Evolutionary conservation across 257 asterid genomes (phyloP).

Genomic region (Solanum chaucha): DNA sequence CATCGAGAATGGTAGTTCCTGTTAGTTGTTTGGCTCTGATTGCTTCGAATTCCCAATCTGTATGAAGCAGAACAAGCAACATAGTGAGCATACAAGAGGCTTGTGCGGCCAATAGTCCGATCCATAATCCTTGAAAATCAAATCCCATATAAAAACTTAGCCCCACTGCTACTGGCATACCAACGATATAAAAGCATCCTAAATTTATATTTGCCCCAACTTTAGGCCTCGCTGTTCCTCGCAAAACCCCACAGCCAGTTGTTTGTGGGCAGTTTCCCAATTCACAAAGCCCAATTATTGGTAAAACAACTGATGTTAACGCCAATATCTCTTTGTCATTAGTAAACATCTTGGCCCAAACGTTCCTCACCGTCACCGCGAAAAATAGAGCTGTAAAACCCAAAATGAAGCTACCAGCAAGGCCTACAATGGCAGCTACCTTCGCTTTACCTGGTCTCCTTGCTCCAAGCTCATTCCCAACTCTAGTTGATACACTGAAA

Average conservation of each 20-base stretch:
- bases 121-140: constrained; percentile 74
- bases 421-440: constrained; percentile 56
- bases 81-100: constrained; percentile 59
- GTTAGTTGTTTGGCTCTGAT: constrained; percentile 49
- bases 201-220: constrained; percentile 72
- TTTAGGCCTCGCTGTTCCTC: constrained; percentile 85
- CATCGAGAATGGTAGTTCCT: constrained; percentile 11
- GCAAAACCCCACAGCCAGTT: constrained; percentile 74
- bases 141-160: constrained; percentile 41
- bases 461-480: constrained; percentile 67
- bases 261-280: constrained; percentile 91
- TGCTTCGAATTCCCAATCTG: constrained; percentile 73
- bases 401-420: constrained; percentile 35
- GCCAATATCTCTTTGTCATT: constrained; percentile 48
- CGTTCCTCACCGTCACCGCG: constrained; percentile 44
- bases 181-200: constrained; percentile 68
- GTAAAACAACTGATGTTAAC: constrained; percentile 48
- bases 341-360: constrained; percentile 73
- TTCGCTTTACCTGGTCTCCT: constrained; percentile 39
- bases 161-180: constrained; percentile 70
- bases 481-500: constrained; percentile 70
- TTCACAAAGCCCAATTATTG: constrained; percentile 78
- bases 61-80: constrained; percentile 42
- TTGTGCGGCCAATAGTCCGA: constrained; percentile 78
- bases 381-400: constrained; percentile 49